These are phyloP conservation scores for Capronia coronata DNA, from an alignment of 2,329 filamentous ascomycete species.

Conservation along the genomic window DNA sequence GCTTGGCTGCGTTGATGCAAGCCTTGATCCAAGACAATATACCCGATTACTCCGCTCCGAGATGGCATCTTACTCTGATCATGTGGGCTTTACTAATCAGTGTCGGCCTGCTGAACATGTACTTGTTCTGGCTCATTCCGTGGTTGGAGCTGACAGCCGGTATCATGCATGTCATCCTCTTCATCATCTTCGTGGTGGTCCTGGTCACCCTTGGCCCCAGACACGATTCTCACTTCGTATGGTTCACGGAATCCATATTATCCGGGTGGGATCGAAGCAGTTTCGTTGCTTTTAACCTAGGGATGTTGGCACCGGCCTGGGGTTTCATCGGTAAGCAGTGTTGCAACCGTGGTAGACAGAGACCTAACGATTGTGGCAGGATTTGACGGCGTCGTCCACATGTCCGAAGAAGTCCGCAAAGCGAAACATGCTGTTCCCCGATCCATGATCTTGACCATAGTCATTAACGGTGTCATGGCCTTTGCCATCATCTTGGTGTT, in stretches of 20 bases:
- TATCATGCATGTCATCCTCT: slow-evolving; percentile 34
- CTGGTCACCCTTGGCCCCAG: slow-evolving; percentile 32
- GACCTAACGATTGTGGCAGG: slow-evolving; percentile 30
- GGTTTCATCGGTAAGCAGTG: slow-evolving; percentile 30
- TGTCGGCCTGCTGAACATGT: slow-evolving; percentile 28
- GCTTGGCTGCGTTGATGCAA: slow-evolving; percentile 34
- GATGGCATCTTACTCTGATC: slow-evolving; percentile 39
- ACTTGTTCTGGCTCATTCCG: slow-evolving; percentile 36
- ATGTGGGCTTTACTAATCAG: slow-evolving; percentile 35
- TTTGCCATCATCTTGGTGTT: slow-evolving; percentile 40
- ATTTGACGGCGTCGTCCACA: slow-evolving; percentile 44
- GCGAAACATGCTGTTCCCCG: slow-evolving; percentile 43
- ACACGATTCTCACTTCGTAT: slow-evolving; percentile 34
- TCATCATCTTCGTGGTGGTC: slow-evolving; percentile 36
- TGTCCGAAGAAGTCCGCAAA: slow-evolving; percentile 43
- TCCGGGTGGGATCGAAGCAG: slow-evolving; percentile 33
- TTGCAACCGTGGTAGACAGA: neutral
- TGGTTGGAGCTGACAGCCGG: slow-evolving; percentile 37
- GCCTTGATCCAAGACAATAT: slow-evolving; percentile 32
- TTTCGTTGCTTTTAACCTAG: slow-evolving; percentile 36
- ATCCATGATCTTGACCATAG: slow-evolving; percentile 41
- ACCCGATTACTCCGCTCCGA: slow-evolving; percentile 32
- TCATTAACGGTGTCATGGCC: slow-evolving; percentile 40
- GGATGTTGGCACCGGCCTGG: slow-evolving; percentile 34
- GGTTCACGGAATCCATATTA: slow-evolving; percentile 27